Evolutionary conservation across 495 filamentous ascomycete genomes (phyloP).

Genomic region (Staphylotrichum longicolle): DNA sequence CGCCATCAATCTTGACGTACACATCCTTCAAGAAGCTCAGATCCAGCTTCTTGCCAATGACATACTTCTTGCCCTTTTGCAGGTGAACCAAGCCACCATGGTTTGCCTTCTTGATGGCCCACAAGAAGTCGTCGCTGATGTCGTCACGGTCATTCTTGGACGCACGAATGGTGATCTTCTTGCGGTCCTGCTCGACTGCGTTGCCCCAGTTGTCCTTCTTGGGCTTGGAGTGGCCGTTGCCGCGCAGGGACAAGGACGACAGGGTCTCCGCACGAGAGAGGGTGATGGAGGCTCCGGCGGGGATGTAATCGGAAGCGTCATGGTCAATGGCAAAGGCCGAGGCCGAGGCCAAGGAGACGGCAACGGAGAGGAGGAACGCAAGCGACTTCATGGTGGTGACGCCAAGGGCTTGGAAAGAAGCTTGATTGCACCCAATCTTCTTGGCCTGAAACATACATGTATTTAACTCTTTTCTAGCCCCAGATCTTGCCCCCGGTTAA

Average conservation of each 20-base stretch:
- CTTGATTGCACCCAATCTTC: background rate
- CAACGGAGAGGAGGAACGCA: slow-evolving; percentile 3
- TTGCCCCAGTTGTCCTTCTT: slow-evolving; percentile 9
- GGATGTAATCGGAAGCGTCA: background rate
- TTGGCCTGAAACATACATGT: background rate
- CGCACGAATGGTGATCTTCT: slow-evolving; percentile 48
- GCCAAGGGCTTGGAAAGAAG: slow-evolving; percentile 6
- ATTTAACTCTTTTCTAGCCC: background rate
- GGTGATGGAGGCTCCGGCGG: background rate
- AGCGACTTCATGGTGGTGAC: slow-evolving; percentile 9
- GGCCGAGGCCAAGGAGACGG: slow-evolving; percentile 7
- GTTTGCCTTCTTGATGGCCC: slow-evolving; percentile 53
- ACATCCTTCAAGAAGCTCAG: slow-evolving; percentile 56
- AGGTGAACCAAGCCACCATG: slow-evolving; percentile 49
- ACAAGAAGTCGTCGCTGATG: slow-evolving; percentile 52
- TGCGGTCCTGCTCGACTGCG: slow-evolving; percentile 30
- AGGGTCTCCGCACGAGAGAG: background rate
- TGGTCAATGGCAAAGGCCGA: background rate
- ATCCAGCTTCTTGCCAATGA: slow-evolving; percentile 57
- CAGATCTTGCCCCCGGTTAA: background rate
- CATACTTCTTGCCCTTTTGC: slow-evolving; percentile 40
- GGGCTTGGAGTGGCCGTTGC: background rate
- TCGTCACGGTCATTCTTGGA: slow-evolving; percentile 55
- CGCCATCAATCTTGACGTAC: slow-evolving; percentile 56
- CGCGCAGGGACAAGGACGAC: background rate